Evolutionary conservation across 164 flowering plant species (phyloP), one percentile per base, ranked within the genome.

Genomic region (Cinnamomum chago): DNA sequence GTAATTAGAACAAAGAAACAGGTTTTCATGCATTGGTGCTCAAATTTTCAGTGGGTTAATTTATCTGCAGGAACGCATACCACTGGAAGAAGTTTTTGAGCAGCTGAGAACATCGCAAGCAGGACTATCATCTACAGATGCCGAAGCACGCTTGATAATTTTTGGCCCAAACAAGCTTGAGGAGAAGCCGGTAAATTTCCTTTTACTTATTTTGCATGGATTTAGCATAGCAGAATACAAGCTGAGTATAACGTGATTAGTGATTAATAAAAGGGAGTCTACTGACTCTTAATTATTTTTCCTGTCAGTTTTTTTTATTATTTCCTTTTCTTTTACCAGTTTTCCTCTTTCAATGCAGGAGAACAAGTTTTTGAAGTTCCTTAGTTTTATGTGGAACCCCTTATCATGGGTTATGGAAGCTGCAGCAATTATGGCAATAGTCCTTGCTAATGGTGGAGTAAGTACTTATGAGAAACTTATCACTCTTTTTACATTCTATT

Each of bases 301-400:
- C 10, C 2, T 17, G 30, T 9, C 35, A 17, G 14, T 67, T 20
- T 67, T 17, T 30, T 67, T 7, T 14, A 3, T 30, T 30, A 30
- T n/a, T n/a, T 67, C 40, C 17, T 30, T 15, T 13, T 40, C 47
- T 40, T 40, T 40, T 40, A 40, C 47, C 47, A 40, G 47, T 40
- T 40, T 40, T 40, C 10, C 14, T 67, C 11, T 10, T 47, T 73
- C 50, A 73, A 27, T 84, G 82, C 89, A 90, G 97, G 97, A 93
- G 82, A 93, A 90, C 89, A 93, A 93, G 73, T 75, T 93, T 58
- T 80, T 93, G 83, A 92, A 90, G 73, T 92, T 92, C 83, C 92
- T 92, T 52, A 77, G 95, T 82, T 90, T 92, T 76, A 92, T 92
- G 97, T 92, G 97, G 97, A 92, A 92, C 79, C 97, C 95, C 2